phyloP scores from a whole-genome alignment of 345 rosid species.

The Brassica rapa region DNA sequence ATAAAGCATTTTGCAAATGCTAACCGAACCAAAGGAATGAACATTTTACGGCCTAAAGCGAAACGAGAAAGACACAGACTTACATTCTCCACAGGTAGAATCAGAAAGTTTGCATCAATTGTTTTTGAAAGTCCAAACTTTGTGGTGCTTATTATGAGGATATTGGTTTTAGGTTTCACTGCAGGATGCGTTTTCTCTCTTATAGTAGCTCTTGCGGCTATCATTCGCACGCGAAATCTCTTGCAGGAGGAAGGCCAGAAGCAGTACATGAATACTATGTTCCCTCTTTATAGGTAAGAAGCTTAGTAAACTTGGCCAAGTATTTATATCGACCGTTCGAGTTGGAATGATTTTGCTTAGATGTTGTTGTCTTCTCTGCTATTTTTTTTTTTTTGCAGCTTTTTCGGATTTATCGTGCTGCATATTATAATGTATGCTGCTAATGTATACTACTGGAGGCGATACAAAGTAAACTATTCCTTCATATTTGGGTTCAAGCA shows the following conservation, averaged over 20 bases:
- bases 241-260: constrained; percentile 34
- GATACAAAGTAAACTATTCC: constrained; percentile 52
- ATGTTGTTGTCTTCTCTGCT: neutral
- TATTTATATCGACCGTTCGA: neutral
- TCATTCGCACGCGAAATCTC: constrained; percentile 47
- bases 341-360: constrained; percentile 12
- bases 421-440: constrained; percentile 48
- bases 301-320: neutral
- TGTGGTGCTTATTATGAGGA: constrained; percentile 16
- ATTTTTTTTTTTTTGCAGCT: constrained; percentile 37
- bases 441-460: constrained; percentile 47
- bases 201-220: constrained; percentile 44
- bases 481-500: constrained; percentile 75
- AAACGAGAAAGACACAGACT: constrained; percentile 57
- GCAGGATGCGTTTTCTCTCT: constrained; percentile 62
- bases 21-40: constrained; percentile 63
- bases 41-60: constrained; percentile 51
- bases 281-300: constrained; percentile 64
- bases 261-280: constrained; percentile 59
- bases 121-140: neutral
- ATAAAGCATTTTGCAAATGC: constrained; percentile 66
- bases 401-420: constrained; percentile 48
- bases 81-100: constrained; percentile 58
- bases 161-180: constrained; percentile 47
- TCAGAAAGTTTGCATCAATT: neutral